phyloP scores from a whole-genome alignment of 2,329 filamentous ascomycete genomes.

The Talaromyces verruculosus region DNA sequence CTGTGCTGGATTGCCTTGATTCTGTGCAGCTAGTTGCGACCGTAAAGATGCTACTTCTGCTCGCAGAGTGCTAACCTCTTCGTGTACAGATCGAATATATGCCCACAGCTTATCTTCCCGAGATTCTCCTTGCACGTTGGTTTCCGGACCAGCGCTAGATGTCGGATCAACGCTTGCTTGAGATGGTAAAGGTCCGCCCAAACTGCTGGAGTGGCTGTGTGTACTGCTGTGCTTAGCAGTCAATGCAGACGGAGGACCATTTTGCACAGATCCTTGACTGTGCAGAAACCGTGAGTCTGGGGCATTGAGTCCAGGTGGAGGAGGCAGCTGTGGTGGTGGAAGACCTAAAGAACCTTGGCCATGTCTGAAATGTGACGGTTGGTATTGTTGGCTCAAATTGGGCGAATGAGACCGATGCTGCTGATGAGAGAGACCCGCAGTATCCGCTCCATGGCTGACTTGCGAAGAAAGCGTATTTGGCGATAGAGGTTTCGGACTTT shows the following conservation, averaged over 20 bases:
- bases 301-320: conserved; percentile 41
- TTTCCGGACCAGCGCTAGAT: conserved; percentile 25
- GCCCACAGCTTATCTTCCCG: conserved; percentile 45
- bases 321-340: conserved; percentile 46
- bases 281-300: conserved; percentile 47
- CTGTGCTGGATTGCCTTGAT: conserved; percentile 19
- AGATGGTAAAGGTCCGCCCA: conserved; percentile 31
- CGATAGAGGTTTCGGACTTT: conserved; percentile 78
- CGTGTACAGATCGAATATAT: conserved; percentile 45
- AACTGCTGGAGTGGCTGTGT: conserved; percentile 38
- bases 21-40: conserved; percentile 37
- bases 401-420: conserved; percentile 47
- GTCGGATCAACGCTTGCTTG: conserved; percentile 24
- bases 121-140: conserved; percentile 29
- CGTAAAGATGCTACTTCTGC: conserved; percentile 44
- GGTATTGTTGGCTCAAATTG: conserved; percentile 43
- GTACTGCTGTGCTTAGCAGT: conserved; percentile 38
- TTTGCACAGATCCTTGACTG: conserved; percentile 36
- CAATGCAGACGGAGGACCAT: conserved; percentile 32
- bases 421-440: conserved; percentile 37
- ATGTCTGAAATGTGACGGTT: conserved; percentile 41
- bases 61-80: conserved; percentile 42
- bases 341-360: conserved; percentile 31
- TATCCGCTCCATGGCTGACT: conserved; percentile 37
- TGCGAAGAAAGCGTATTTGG: conserved; percentile 46